These are phyloP conservation scores for Choiromyces venosus DNA, from an alignment of 495 filamentous ascomycete species.

Conservation along the genomic window DNA sequence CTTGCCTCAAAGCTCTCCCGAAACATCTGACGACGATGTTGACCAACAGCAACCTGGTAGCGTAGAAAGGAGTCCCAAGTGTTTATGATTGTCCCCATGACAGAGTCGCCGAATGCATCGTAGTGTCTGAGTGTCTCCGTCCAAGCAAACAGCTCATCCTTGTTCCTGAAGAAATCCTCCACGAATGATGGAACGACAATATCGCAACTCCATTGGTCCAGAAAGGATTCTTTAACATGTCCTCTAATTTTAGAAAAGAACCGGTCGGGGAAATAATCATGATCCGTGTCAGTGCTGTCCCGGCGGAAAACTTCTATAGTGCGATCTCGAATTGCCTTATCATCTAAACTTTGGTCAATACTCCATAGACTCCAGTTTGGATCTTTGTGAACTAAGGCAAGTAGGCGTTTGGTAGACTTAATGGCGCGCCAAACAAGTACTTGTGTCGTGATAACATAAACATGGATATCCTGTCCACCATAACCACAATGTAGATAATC, in stretches of 20 bases:
- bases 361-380: background rate
- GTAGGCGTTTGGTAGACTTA: background rate
- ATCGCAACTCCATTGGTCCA: conserved; percentile 1
- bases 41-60: background rate
- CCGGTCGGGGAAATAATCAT: background rate
- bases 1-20: background rate
- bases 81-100: background rate
- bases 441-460: background rate
- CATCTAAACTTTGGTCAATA: background rate
- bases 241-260: background rate
- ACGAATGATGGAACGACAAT: background rate
- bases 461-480: background rate
- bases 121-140: background rate
- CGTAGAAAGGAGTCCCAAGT: background rate
- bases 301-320: background rate
- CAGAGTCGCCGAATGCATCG: background rate
- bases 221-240: background rate
- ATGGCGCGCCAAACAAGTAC: background rate
- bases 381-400: background rate
- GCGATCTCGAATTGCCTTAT: background rate
- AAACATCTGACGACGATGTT: background rate
- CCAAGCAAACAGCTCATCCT: background rate
- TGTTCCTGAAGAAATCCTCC: background rate
- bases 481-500: background rate
- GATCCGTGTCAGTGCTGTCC: background rate